Conservation (phyloP, 176 grass and related monocot genomes). For the Cocos nucifera region DNA sequence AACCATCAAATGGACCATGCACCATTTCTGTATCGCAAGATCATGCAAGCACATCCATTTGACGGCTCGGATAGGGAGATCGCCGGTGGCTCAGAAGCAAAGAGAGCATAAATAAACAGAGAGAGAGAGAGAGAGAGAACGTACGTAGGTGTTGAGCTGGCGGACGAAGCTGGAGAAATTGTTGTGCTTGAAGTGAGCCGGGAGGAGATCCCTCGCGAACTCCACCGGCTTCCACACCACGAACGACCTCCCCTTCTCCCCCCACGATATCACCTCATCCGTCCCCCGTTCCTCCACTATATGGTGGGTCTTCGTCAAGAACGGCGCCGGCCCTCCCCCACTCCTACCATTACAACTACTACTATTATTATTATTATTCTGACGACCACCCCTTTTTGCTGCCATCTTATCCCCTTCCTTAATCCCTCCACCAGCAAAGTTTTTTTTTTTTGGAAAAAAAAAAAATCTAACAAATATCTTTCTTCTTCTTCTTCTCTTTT, state of each 20-base stretch:
- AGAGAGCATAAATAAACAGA: not conserved
- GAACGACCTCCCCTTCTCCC: conserved; percentile 56
- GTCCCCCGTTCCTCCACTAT: conserved; percentile 69
- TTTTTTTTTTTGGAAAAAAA: too few species aligned
- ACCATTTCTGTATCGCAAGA: too few species aligned
- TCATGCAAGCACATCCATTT: too few species aligned
- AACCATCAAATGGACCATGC: too few species aligned
- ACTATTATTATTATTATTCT: too few species aligned
- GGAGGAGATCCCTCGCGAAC: conserved; percentile 78
- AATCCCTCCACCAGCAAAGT: too few species aligned
- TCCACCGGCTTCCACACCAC: conserved; percentile 93
- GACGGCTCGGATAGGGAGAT: too few species aligned
- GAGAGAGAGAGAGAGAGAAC: conserved; percentile 1
- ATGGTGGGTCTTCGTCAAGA: conserved; percentile 72
- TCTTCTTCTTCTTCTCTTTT: too few species aligned
- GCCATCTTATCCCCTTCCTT: too few species aligned
- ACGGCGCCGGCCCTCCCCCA: conserved; percentile 53
- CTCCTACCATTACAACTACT: not conserved
- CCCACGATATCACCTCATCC: conserved; percentile 91
- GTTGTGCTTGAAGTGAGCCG: conserved; percentile 94
- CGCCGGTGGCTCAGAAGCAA: too few species aligned
- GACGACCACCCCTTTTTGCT: too few species aligned
- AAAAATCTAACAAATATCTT: too few species aligned
- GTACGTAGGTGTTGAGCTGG: conserved; percentile 60
- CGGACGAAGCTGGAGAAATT: conserved; percentile 96